Evolutionary conservation across 495 filamentous ascomycete genomes (phyloP), one percentile per base, ranked within the genome.

Genomic region (Xanthoparmelia taractica): DNA sequence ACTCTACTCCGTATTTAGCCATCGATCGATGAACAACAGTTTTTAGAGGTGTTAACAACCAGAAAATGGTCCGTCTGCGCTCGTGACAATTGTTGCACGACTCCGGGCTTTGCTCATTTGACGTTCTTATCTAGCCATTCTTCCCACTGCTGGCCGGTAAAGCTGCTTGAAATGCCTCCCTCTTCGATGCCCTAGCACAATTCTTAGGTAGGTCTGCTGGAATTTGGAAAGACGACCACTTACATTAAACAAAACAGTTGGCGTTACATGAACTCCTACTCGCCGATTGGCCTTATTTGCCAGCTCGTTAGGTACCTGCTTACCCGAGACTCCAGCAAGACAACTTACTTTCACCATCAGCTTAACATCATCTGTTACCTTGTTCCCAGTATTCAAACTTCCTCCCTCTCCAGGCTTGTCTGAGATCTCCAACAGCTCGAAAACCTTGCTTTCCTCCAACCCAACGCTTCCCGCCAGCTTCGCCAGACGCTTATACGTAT

Each of bases 201-300:
- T 38, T 63, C 61, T 65, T 40, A 62, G 37, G 37, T 43, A 38
- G 37, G 10, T 56, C 36, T 38, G 23, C 20, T 2, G 37, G 8
- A 50, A 10, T 29, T 41, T 40, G 40, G 10, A 45, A 59, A 57
- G 15, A 55, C 15, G 20, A 33, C 57, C 20, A 67, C 73, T 71
- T 68, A 84, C 82, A 75, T 97, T 84, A 75, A 96, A 94, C 48
- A 95, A 74, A 23, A 95, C 90, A 1, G 91, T 96, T 27, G 92
- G 92, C 34, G 87, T 91, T 34, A 96, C 90, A 78, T 97, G 93
- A 38, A 95, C 85, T 8, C 92, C 89, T 10, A 85, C 76, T 67
- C 91, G 73, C 62, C 92, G 78, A 65, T 87, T 87, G 60, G 77
- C 76, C 82, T n/a, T 84, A 54, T 34, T 33, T 29, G 52, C 50